A percentile compares a stretch with the other conserved stretches of the same genome.
Evolutionary conservation across 2,329 filamentous ascomycete genomes (phyloP).

Genomic region (Colletotrichum sp.): DNA sequence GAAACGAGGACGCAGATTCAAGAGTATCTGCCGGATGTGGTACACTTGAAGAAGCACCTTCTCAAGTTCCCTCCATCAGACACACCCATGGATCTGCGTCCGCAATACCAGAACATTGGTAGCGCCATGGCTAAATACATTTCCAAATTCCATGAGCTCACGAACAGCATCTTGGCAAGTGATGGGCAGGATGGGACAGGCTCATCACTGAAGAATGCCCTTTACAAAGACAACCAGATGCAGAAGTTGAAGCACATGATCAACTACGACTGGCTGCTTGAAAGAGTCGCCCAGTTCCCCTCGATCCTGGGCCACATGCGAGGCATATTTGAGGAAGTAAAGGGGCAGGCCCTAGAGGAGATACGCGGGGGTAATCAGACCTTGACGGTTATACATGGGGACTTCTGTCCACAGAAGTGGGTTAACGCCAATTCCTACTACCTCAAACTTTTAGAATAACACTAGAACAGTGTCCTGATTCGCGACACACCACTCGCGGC

Average conservation of each 20-base stretch:
- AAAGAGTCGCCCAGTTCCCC: slow-evolving; percentile 47
- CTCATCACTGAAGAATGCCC: background rate
- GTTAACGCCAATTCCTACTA: slow-evolving; percentile 21
- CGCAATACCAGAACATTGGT: slow-evolving; percentile 44
- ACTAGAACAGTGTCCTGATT: background rate
- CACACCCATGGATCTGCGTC: slow-evolving; percentile 2
- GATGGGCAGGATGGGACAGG: background rate
- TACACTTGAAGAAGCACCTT: slow-evolving; percentile 54
- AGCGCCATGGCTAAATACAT: slow-evolving; percentile 42
- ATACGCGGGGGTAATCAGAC: background rate
- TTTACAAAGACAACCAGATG: background rate
- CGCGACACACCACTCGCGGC: background rate
- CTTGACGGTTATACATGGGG: slow-evolving; percentile 54
- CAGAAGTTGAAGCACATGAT: background rate
- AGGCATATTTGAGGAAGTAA: slow-evolving; percentile 24
- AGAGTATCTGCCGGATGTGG: slow-evolving; percentile 52
- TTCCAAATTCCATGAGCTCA: background rate
- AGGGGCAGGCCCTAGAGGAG: background rate
- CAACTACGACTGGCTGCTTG: slow-evolving; percentile 49
- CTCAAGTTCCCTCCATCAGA: slow-evolving; percentile 38
- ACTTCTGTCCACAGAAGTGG: slow-evolving; percentile 68
- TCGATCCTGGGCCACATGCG: slow-evolving; percentile 40
- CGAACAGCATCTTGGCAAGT: background rate
- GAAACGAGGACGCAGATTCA: slow-evolving; percentile 57
- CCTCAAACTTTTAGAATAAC: background rate